These are phyloP conservation scores for Oropetium thomaeum DNA, from an alignment of 176 grass and related monocot species.

Conservation along the genomic window DNA sequence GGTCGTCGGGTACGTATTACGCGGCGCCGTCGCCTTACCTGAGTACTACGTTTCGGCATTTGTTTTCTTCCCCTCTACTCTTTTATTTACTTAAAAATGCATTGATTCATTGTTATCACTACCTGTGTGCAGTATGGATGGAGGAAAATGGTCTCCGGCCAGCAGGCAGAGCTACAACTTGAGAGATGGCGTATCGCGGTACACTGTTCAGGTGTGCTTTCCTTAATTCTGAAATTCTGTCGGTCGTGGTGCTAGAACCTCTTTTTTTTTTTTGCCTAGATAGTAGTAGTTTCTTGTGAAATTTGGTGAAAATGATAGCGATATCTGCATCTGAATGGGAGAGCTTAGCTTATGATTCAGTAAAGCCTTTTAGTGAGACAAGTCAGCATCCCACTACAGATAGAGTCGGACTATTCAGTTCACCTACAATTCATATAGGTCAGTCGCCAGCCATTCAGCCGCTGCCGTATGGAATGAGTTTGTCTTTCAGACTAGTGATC, in stretches of 20 bases:
- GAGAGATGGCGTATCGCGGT: conserved; percentile 73
- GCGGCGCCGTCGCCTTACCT: no score
- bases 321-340: background rate
- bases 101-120: no score
- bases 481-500: background rate
- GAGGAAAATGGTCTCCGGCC: conserved; percentile 68
- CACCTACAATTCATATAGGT: background rate
- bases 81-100: conserved; percentile 1
- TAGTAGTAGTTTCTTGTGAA: background rate
- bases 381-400: background rate
- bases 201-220: conserved; percentile 66
- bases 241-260: background rate
- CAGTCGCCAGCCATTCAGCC: background rate
- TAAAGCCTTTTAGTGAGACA: background rate
- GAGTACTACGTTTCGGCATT: background rate
- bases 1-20: conserved; percentile 64
- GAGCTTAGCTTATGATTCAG: background rate
- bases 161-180: conserved; percentile 80
- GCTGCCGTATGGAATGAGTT: background rate
- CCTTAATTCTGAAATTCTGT: background rate
- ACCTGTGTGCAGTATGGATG: conserved; percentile 66
- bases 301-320: background rate
- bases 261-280: background rate
- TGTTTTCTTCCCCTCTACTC: background rate
- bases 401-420: background rate